These are phyloP conservation scores for Sporothrix variecibatus DNA, from an alignment of 2,329 filamentous ascomycete species.

Conservation along the genomic window DNA sequence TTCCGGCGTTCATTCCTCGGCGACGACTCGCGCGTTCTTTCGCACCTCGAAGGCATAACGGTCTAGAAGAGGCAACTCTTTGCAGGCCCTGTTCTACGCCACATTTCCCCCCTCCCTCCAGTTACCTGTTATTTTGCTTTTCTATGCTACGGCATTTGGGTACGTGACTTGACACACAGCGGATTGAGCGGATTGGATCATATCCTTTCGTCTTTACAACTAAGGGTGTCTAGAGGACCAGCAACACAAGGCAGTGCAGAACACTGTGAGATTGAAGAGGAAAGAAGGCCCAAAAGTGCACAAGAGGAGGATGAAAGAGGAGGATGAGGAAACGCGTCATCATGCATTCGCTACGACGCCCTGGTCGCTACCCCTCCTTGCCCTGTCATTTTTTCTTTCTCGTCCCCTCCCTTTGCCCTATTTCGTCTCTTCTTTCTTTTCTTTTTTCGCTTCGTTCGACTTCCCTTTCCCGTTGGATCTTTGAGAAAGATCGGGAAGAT, in stretches of 20 bases:
- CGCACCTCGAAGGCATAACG: conserved; percentile 42
- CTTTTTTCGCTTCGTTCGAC: neutral
- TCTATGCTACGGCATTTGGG: conserved; percentile 1
- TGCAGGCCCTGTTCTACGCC: neutral
- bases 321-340: conserved; percentile 9
- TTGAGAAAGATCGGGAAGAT: neutral
- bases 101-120: neutral
- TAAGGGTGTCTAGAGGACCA: neutral
- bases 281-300: neutral
- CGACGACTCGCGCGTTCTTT: conserved; percentile 64
- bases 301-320: neutral
- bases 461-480: neutral
- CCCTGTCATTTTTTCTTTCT: neutral
- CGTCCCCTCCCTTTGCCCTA: neutral
- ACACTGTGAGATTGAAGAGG: neutral
- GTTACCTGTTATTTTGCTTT: neutral
- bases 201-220: neutral
- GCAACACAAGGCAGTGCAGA: neutral
- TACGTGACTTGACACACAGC: conserved; percentile 9
- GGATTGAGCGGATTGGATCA: neutral
- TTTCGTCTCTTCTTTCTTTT: neutral
- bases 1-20: conserved; percentile 66
- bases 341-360: neutral
- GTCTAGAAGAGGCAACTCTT: conserved; percentile 19
- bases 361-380: neutral